These are phyloP conservation scores for Fusarium pseudocircinatum DNA, from an alignment of 2,329 filamentous ascomycete species.

Conservation along the genomic window DNA sequence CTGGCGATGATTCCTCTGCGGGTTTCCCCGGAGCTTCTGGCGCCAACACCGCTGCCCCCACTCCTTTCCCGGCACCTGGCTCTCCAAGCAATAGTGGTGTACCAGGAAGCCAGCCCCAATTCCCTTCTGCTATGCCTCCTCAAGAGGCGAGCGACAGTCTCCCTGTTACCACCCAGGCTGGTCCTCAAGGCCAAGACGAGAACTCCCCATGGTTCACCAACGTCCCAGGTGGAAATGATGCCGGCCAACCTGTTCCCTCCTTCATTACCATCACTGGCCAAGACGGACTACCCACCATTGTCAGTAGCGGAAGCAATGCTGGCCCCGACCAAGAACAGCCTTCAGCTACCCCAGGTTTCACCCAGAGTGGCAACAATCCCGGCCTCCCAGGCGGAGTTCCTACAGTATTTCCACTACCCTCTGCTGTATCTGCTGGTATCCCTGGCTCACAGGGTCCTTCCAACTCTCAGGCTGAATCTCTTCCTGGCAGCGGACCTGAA, in stretches of 20 bases:
- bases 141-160: conserved; percentile 33
- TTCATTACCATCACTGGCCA: conserved; percentile 37
- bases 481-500: conserved; percentile 9
- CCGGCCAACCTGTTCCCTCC: conserved; percentile 17
- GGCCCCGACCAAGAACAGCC: conserved; percentile 23
- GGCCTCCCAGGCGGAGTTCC: conserved; percentile 23
- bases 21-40: conserved; percentile 17
- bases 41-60: conserved; percentile 17
- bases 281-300: conserved; percentile 44
- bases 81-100: conserved; percentile 17
- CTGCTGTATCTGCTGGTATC: conserved; percentile 10
- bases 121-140: conserved; percentile 17
- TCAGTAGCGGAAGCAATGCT: conserved; percentile 21
- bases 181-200: conserved; percentile 24
- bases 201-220: conserved; percentile 26
- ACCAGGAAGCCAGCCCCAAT: conserved; percentile 13
- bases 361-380: conserved; percentile 19
- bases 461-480: conserved; percentile 10
- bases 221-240: conserved; percentile 9
- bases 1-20: conserved; percentile 33
- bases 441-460: conserved; percentile 16
- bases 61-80: conserved; percentile 23
- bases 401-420: conserved; percentile 25
- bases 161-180: conserved; percentile 29
- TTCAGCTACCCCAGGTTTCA: conserved; percentile 4